A percentile compares a stretch with the other conserved stretches of the same genome.
Evolutionary conservation across 2,329 filamentous ascomycete species (phyloP).

Genomic region (Fusarium sulawesiense): DNA sequence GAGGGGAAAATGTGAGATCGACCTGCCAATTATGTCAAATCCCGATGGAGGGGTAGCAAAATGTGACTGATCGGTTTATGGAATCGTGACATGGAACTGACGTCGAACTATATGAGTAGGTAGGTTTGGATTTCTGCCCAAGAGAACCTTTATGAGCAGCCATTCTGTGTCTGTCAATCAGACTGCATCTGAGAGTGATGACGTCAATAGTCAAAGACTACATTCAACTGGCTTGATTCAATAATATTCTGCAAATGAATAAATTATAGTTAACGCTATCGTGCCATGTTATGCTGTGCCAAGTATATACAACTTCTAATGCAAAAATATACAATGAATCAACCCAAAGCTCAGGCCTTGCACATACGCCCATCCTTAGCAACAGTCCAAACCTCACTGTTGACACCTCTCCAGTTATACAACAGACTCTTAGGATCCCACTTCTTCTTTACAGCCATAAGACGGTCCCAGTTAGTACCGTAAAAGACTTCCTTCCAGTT

Average conservation of each 20-base stretch:
- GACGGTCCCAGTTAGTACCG: slow-evolving; percentile 57
- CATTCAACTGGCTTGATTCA: not conserved
- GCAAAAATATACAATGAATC: not conserved
- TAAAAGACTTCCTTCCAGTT: slow-evolving; percentile 60
- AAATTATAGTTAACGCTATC: not conserved
- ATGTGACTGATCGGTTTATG: not conserved
- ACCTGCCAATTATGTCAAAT: not conserved
- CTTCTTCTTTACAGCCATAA: slow-evolving; percentile 61
- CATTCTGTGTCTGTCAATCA: not conserved
- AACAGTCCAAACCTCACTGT: slow-evolving; percentile 60
- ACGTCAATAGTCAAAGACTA: not conserved
- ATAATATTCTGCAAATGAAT: not conserved
- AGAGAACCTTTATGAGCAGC: too few species aligned
- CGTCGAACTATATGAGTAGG: not conserved
- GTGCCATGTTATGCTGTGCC: too few species aligned
- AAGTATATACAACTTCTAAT: not conserved
- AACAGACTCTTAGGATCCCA: slow-evolving; percentile 62
- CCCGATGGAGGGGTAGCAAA: not conserved
- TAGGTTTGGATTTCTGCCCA: too few species aligned
- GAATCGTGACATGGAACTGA: not conserved
- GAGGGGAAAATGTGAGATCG: not conserved
- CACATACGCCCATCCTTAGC: slow-evolving; percentile 37
- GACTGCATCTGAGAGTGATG: accelerated
- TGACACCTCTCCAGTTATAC: slow-evolving; percentile 61
- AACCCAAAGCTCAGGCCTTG: slow-evolving; percentile 18